Evolutionary conservation across 768 basidiomycete species (phyloP), one percentile per base, ranked within the genome.

Genomic region (Boletus patriciae): DNA sequence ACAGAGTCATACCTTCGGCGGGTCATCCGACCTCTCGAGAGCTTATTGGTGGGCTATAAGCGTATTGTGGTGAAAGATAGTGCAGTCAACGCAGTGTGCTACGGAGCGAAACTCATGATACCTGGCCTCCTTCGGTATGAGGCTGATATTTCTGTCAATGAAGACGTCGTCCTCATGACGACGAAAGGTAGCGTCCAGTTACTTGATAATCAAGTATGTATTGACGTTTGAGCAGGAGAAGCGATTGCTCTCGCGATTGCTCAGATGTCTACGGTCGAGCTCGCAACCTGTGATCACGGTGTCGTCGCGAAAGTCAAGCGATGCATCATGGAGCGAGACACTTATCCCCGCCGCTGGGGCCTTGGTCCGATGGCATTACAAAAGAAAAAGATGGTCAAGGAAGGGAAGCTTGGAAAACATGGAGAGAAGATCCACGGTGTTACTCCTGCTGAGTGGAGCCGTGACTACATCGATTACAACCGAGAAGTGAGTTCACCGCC

Each of bases 101-200:
- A 99, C 74, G 97, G 97, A 61, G 97, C 97, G 55, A 98, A 98
- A 74, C 87, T 99, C 68, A 99, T 99, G 97, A 94, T 99, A 65
- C 97, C 97, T 62, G 97, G 97, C 72, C 81, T 99, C 43, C 81
- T 99, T 53, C 91, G 97, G 66, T 99, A 98, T 72, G 94, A 98
- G 73, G 85, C 87, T 37, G 96, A 97, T 70, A 98, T 98, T 62
- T 85, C 92, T 60, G 75, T 97, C 52, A 84, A 96, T 70, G 96
- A 98, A 73, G 96, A 98, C 73, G 88, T 98, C 40, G 95, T 98
- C 43, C 77, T 98, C 61, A 98, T 98, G 94, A 98, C 96, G 48
- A 98, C 96, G 38, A 98, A 98, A 81, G 96, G 94, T 85, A 56
- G 60, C 15, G 62, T 61, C 37, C 36, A 21, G 50, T 13, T 27